Conservation (phyloP, 108 stramenopile species). For the Pseudonitzschia pungens region DNA sequence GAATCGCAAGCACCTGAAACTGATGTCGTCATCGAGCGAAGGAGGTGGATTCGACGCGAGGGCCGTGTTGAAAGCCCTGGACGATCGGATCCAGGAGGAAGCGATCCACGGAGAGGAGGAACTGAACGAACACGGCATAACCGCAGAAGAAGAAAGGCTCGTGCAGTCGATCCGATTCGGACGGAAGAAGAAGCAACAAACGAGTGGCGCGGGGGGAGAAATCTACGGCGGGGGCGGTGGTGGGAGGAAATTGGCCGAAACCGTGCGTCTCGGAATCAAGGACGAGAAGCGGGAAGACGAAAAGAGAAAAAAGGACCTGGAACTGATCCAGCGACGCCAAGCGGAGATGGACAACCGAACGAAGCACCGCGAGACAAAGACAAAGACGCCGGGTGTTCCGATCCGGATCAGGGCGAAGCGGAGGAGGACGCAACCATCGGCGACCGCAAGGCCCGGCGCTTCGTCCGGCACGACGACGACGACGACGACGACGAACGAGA, state of each 20-base stretch:
- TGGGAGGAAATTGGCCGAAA: neutral
- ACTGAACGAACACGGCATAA: conserved; percentile 70
- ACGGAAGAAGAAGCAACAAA: conserved; percentile 19
- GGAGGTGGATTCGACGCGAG: conserved; percentile 52
- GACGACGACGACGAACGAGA: neutral
- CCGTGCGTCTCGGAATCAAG: conserved; percentile 50
- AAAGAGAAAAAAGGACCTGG: conserved; percentile 46
- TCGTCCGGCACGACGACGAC: too few species aligned
- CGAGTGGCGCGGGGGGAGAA: neutral
- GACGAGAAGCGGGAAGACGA: conserved; percentile 70
- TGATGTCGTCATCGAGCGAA: conserved; percentile 44
- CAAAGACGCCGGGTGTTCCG: conserved; percentile 15
- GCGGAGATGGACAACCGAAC: conserved; percentile 13
- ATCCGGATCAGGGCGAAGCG: conserved; percentile 55
- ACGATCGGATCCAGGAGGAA: conserved; percentile 34
- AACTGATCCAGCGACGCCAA: conserved; percentile 42
- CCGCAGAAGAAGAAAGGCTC: conserved; percentile 72
- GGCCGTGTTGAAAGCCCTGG: conserved; percentile 54
- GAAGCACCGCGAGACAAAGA: conserved; percentile 21
- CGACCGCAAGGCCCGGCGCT: neutral
- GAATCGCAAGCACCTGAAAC: conserved; percentile 68
- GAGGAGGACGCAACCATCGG: conserved; percentile 23
- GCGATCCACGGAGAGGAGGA: conserved; percentile 29
- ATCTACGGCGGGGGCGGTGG: neutral
- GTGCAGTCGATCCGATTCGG: conserved; percentile 78